Base-by-base conservation (phyloP, 2,329 filamentous ascomycete genomes). In the Sarocladium brachiariae region DNA sequence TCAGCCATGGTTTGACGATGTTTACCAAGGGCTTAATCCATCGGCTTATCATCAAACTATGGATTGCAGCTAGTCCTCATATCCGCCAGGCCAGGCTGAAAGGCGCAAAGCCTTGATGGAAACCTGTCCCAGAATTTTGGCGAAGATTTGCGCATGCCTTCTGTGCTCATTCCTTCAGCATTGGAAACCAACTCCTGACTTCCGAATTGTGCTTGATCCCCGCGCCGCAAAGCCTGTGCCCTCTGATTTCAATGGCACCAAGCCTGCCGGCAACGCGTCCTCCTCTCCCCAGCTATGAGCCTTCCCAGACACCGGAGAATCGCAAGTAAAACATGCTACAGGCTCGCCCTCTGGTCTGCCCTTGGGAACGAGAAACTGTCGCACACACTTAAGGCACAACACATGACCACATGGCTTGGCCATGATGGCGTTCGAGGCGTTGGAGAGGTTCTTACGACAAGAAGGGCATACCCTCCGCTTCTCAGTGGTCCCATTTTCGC, bases 331-430 rank as follows among this genome's bases (percentile, higher is more conserved):
- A 67, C 93, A 97, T 47, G 58, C 55, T 33, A 65, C 55, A 5
- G 64, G 59, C 10, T 76, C 69, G 2, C 89, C 68, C 2, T 76
- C 73, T 1, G 67, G 59, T 52, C 67, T 73, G 57, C 61, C 73
- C 51, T 67, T 71, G 37, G 81, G 77, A 7, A 76, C 77, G 75
- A 96, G 84, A 66, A 97, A 95, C 61, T 90, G 87, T 50, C 84
- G 79, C 14, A 91, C 85, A 61, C 92, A 96, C 34, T 79, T 84
- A 59, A 87, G 85, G 67, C 92, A 99, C 19, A 96, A 69, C 1
- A 97, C 90, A 64, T 99, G 92, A 0, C 92, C 92, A 61, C 92
- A 99, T 0, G 88, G 87, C 64, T 89, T 91, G 2, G 88, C 84
- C 49, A 96, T 73, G 65, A 91, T 81, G 1, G 91, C 88, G 63